Base-by-base conservation (phyloP, 2,329 filamentous ascomycete genomes). In the Cladosporium sp. region DNA sequence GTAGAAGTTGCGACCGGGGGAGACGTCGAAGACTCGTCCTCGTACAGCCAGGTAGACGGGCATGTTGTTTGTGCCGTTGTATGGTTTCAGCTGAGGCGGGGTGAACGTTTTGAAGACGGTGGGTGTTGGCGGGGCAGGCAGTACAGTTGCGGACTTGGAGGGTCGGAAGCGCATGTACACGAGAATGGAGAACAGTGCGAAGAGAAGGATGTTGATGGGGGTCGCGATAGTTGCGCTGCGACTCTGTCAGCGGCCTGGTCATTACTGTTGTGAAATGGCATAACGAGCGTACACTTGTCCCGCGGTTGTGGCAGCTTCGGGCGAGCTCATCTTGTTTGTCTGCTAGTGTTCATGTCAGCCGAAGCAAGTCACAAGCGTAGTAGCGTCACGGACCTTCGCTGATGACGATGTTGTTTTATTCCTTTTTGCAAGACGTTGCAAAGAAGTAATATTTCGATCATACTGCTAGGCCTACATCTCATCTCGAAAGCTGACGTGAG, bases 31-130 rank as follows among this genome's bases (percentile, higher is more conserved):
- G 62, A 97, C 87, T 51, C 85, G 86, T 53, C 94, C 92, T 40
- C 91, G 89, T 17, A 97, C 91, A n/a, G 91, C 89, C 49, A 99
- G 83, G 75, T 90, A 96, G 57, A 97, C 90, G 50, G 90, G 90
- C 64, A 77, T 78, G 67, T 81, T 82, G 68, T 89, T 81, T 56
- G 80, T 77, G 71, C 94, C 94, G 76, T 93, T 92, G 81, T 86
- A 93, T 32, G 90, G 89, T 28, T 91, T 82, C n/a, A 99, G 85
- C 3, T 90, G 90, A 40, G 78, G 85, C 22, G 90, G 90, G 13
- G 87, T 93, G 78, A 91, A 96, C 63, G 89, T 89, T 51, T 89
- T 90, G 71, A 93, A 97, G 62, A 97, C 86, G 48, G 94, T 85
- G 3, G 91, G 91, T 4, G 85, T 81, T 13, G 83, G 81, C 25